These are phyloP conservation scores for Viola pubescens DNA, from an alignment of 441 rosid genomes.

Conservation along the genomic window DNA sequence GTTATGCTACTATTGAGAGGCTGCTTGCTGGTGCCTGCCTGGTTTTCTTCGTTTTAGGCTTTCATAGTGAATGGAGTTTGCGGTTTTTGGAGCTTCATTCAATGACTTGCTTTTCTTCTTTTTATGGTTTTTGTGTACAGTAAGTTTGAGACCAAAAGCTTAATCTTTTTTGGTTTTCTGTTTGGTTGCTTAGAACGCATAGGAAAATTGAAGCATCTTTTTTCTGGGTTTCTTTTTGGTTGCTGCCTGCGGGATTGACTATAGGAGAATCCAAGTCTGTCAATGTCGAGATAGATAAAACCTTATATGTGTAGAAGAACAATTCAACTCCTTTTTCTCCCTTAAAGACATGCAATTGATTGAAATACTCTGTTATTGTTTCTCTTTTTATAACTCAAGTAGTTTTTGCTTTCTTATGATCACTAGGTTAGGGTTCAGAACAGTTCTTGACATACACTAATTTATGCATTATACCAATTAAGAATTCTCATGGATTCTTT, in stretches of 20 bases:
- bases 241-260: too few species aligned
- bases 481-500: background rate
- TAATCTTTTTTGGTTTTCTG: background rate
- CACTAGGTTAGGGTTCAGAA: background rate
- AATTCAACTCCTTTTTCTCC: too few species aligned
- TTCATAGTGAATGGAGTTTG: background rate
- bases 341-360: too few species aligned
- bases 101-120: background rate
- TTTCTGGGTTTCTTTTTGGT: background rate
- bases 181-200: conserved; percentile 13
- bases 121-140: background rate
- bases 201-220: background rate
- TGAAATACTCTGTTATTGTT: background rate
- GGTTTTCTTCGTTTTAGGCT: background rate
- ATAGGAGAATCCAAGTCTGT: too few species aligned
- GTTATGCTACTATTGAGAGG: background rate
- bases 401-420: background rate
- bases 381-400: background rate
- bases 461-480: background rate
- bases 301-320: too few species aligned
- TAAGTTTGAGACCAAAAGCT: background rate
- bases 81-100: background rate
- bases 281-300: too few species aligned
- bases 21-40: conserved; percentile 1
- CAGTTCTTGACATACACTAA: background rate